A percentile compares a stretch with the other conserved stretches of the same genome.
These are phyloP conservation scores for Thielaviopsis ethacetica DNA, from an alignment of 2,329 filamentous ascomycete species.

Conservation along the genomic window DNA sequence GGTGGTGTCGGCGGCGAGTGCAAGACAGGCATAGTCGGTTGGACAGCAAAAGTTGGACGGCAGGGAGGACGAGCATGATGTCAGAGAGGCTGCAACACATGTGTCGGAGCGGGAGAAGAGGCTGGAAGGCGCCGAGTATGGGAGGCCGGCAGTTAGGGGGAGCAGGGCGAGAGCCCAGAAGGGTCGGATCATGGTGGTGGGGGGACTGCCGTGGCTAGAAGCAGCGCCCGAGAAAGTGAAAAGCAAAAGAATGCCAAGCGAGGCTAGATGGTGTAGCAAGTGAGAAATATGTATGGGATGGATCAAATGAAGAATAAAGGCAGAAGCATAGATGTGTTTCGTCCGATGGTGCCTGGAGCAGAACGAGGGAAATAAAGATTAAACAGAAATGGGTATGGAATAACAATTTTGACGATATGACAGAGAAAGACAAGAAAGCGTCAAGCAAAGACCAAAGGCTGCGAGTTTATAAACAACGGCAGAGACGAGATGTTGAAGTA, in stretches of 20 bases:
- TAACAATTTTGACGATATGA: neutral
- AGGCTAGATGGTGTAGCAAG: neutral
- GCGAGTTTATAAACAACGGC: neutral
- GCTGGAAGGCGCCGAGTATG: constrained; percentile 22
- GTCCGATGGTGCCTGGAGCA: neutral
- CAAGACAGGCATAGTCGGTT: constrained; percentile 34
- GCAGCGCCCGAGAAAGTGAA: neutral
- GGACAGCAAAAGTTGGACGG: constrained; percentile 54
- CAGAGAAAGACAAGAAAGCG: neutral
- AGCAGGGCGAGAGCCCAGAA: constrained; percentile 21
- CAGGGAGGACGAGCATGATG: constrained; percentile 37
- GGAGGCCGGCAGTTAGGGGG: constrained; percentile 23
- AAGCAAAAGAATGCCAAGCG: neutral
- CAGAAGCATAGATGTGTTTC: neutral
- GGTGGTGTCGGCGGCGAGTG: constrained; percentile 47
- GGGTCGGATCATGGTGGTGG: constrained; percentile 16
- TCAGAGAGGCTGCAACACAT: constrained; percentile 25
- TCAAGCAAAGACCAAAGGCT: too few species aligned
- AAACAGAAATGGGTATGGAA: neutral
- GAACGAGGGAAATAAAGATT: neutral
- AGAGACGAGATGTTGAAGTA: neutral
- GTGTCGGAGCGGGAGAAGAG: constrained; percentile 18
- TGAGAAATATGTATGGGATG: neutral
- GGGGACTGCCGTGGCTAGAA: constrained; percentile 15
- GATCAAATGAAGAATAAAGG: neutral